A percentile compares a stretch with the other conserved stretches of the same genome.
These are phyloP conservation scores for Tylopilus sp. DNA, from an alignment of 768 basidiomycete species.

Conservation along the genomic window DNA sequence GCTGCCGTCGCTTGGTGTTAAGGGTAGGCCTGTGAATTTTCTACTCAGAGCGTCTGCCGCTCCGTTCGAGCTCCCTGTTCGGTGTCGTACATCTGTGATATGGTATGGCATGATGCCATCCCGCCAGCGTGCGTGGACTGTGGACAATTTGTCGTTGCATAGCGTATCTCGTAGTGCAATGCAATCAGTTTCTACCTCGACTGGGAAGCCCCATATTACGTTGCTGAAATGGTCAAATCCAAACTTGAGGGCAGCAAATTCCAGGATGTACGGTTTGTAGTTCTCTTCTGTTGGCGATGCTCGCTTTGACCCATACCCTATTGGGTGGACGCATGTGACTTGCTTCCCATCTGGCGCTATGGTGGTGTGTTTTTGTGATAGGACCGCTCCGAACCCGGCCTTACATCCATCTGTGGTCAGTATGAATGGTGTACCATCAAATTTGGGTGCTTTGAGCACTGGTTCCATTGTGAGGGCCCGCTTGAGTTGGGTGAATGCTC, in stretches of 20 bases:
- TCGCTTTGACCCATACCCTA: constrained; percentile 29
- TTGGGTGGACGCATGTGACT: neutral
- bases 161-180: constrained; percentile 25
- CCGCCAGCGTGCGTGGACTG: no score
- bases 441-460: constrained; percentile 17
- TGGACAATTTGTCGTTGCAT: no score
- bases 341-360: neutral
- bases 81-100: constrained; percentile 17
- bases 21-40: neutral
- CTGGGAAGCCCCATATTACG: constrained; percentile 27
- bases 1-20: constrained; percentile 23
- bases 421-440: constrained; percentile 36
- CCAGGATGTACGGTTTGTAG: constrained; percentile 34
- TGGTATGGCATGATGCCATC: constrained; percentile 16
- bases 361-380: constrained; percentile 21
- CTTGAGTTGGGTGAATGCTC: constrained; percentile 32
- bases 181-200: no score
- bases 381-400: constrained; percentile 31
- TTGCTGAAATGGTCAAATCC: constrained; percentile 31
- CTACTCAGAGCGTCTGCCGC: constrained; percentile 35
- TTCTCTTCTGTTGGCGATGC: constrained; percentile 29
- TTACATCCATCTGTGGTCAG: constrained; percentile 34
- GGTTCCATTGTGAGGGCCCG: constrained; percentile 16
- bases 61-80: constrained; percentile 19
- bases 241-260: no score